Evolutionary conservation across 768 basidiomycete species (phyloP), one percentile per base, ranked within the genome.

Genomic region (Boletus vinaceobasis): DNA sequence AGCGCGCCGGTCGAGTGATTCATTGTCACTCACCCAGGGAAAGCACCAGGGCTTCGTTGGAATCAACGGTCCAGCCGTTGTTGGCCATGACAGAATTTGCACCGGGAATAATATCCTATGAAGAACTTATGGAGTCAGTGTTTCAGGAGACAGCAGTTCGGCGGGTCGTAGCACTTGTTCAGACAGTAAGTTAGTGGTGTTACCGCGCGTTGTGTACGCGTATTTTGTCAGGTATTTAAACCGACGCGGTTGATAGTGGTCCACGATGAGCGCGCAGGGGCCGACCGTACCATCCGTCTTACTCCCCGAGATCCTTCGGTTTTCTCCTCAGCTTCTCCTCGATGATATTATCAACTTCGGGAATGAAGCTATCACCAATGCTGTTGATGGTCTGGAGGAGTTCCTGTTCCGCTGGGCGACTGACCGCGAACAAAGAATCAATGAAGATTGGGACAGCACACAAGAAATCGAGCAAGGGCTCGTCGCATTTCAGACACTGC

Each of bases 311-410:
- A 81, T 90, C 14, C 80, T 94, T 3, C 88, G 89, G 0, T 93
- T 93, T 63, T 85, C 89, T 0, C 92, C 91, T 0, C 88, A 93
- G 60, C 80, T 88, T 19, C 75, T 95, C 4, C 84, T 93, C 1
- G 91, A 94, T 71, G 89, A 94, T 58, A 86, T 93, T 43, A 86
- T 92, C 60, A 90, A 93, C 72, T 83, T 84, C 56, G 85, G 88
- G 0, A 87, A 92, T 61, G 84, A 90, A 56, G 83, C 88, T 3
- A 85, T 93, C 15, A 83, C 85, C 36, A 84, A 88, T 55, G 84
- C 86, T 3, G 85, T 90, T 14, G 87, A 88, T 50, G 88, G 84
- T 47, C 83, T 93, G 75, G 89, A 93, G 63, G 81, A 81, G 59
- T 88, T 90, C 58, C 77, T 93, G 17, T 76, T 80, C 48, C 82